Evolutionary conservation across 2,329 filamentous ascomycete genomes (phyloP), one percentile per base, ranked within the genome.

Genomic region (Pseudopyrenochaeta lycopersici): DNA sequence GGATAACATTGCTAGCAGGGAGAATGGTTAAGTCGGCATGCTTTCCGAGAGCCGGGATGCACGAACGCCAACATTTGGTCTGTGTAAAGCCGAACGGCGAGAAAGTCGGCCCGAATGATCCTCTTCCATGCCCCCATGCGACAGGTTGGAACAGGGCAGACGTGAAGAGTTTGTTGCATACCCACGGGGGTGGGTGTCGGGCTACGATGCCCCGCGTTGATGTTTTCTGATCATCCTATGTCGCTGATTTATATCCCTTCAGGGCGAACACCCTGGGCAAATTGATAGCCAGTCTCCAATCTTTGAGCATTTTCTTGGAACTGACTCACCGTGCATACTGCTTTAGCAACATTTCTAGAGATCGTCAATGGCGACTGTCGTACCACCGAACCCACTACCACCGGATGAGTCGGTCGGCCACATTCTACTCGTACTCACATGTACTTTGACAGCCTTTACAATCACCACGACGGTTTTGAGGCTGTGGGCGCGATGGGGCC

Each of bases 401-500:
- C 55, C 55, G 7, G 20, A 72, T 21, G 54, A 51, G 47, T 54
- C 18, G 46, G 50, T 57, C 60, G 75, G 73, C 1, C 70, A 72
- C 18, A 50, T 64, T 2, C 55, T 78, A 7, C 43, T 78, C 3
- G 65, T 63, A 17, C 46, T 77, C 11, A 75, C 75, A 7, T 65
- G 66, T 18, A 57, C 67, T n/a, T 63, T 77, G 40, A 65, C 75
- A 15, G 52, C 60, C 23, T 62, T 77, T 21, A 66, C 71, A 36
- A 52, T 75, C 52, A 46, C 69, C 54, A 74, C 74, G 3, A 76
- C 73, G 12, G 38, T 48, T 15, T 48, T 77, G 6, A 68, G 75
- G 27, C 48, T 74, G 7, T 75, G 66, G 54, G 73, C 74, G 7
- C 64, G 75, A 7, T 62, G 54, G 11, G 51, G 53, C 15, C 63